These are phyloP conservation scores for Mortierella sp. DNA, from an alignment of 371 early-diverging fungal species.

Conservation along the genomic window DNA sequence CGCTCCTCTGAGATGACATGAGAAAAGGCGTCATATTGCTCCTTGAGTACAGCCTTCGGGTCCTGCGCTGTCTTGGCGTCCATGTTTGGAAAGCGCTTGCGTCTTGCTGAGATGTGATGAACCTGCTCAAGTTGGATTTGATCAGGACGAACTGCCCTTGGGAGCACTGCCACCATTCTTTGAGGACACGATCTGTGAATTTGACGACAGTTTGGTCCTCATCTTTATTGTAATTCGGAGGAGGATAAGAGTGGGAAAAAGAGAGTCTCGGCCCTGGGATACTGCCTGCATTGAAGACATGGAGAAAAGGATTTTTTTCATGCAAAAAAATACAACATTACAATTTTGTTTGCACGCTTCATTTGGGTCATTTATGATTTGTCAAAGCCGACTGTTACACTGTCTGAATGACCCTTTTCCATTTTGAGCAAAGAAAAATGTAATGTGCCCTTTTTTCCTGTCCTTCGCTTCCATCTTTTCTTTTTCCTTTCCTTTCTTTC, in stretches of 20 bases:
- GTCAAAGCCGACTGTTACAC: not conserved
- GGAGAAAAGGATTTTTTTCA: not conserved
- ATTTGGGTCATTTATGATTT: not conserved
- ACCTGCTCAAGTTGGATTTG: too few relatives aligned
- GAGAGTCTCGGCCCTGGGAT: too few relatives aligned
- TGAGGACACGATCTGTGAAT: too few relatives aligned
- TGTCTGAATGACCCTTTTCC: not conserved
- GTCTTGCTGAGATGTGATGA: not conserved
- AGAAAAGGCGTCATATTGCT: slow-evolving; percentile 47
- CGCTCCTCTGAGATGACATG: slow-evolving; percentile 47
- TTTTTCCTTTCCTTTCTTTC: not conserved
- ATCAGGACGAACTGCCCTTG: too few relatives aligned
- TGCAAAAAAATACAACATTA: too few relatives aligned
- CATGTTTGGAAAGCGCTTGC: slow-evolving; percentile 35
- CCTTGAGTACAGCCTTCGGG: slow-evolving; percentile 29
- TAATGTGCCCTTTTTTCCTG: not conserved
- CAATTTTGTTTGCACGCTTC: not conserved
- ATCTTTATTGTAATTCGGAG: too few relatives aligned
- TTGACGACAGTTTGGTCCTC: too few relatives aligned
- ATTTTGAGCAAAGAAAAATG: not conserved
- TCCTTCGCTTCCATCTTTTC: not conserved
- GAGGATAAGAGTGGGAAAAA: too few relatives aligned
- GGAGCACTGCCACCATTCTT: too few relatives aligned
- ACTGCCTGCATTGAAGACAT: too few relatives aligned
- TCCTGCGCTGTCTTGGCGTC: slow-evolving; percentile 35